Evolutionary conservation across 495 filamentous ascomycete species (phyloP).

Genomic region (Talaromyces nanjingensis): DNA sequence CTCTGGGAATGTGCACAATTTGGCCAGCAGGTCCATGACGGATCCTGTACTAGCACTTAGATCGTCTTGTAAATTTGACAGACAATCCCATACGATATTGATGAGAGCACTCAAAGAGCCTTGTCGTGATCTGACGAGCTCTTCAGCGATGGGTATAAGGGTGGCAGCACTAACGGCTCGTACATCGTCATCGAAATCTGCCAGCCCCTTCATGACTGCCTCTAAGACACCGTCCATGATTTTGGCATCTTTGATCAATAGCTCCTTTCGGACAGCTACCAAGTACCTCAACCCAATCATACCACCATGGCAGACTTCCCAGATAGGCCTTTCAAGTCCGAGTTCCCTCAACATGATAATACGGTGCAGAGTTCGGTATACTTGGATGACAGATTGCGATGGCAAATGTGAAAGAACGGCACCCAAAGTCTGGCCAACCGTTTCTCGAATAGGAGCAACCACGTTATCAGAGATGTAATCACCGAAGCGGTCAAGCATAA

Average conservation of each 20-base stretch:
- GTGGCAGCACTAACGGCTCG: slow-evolving; percentile 95
- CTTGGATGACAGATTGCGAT: slow-evolving; percentile 63
- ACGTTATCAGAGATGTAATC: slow-evolving; percentile 97
- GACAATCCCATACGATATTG: slow-evolving; percentile 93
- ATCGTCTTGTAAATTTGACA: slow-evolving; percentile 92
- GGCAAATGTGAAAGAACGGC: slow-evolving; percentile 77
- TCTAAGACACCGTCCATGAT: slow-evolving; percentile 90
- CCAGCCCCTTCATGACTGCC: slow-evolving; percentile 90
- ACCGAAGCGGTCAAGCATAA: slow-evolving; percentile 95
- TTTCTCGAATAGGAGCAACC: slow-evolving; percentile 92
- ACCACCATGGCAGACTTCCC: slow-evolving; percentile 95
- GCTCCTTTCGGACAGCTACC: slow-evolving; percentile 87
- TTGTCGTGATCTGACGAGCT: slow-evolving; percentile 80
- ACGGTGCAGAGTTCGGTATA: slow-evolving; percentile 73
- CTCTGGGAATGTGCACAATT: slow-evolving; percentile 87
- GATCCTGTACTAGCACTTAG: slow-evolving; percentile 94
- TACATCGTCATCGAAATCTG: slow-evolving; percentile 88
- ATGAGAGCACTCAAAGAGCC: slow-evolving; percentile 71
- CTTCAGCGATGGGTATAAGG: slow-evolving; percentile 87
- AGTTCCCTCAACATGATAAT: slow-evolving; percentile 90
- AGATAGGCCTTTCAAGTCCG: slow-evolving; percentile 59
- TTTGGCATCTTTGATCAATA: slow-evolving; percentile 70
- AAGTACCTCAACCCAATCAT: slow-evolving; percentile 95
- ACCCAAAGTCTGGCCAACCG: slow-evolving; percentile 91
- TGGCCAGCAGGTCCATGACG: slow-evolving; percentile 96